Base-by-base conservation (phyloP, 2,329 filamentous ascomycete species). In the Trichoderma sp. region DNA sequence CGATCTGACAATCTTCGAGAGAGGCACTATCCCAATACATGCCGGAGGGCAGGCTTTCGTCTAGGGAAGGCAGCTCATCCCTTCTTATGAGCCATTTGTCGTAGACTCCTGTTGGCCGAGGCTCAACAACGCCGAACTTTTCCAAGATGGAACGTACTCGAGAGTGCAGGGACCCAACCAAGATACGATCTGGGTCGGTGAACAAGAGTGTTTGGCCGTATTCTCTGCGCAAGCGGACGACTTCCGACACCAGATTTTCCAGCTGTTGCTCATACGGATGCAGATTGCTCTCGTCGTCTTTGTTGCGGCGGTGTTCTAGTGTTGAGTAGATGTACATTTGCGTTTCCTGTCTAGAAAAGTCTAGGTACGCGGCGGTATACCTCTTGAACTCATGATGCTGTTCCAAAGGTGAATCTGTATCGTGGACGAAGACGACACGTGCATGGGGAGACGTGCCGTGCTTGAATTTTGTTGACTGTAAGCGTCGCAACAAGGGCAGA, bases 261-360 rank as follows among this genome's bases (percentile, higher is more conserved):
- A 81, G 67, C 56, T 81, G 78, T 17, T 66, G 61, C 24, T 76
- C 72, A 52, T 76, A 76, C n/a, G 71, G 71, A 0, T 57, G 41
- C 7, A 64, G 61, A 3, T 67, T 30, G 26, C 56, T 43, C 2
- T 59, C 7, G 15, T 19, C 52, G 41, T 59, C 47, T 26, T 28
- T 63, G 41, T 15, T 68, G 47, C 34, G 44, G 30, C 17, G 17
- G 12, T 54, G 48, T 66, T 87, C 83, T 3, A 84, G 71, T 0
- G 82, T 82, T 1, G 79, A 81, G 73, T 88, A 90, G 1, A 90
- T 71, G 83, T 85, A 90, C 34, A 86, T 77, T 67, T 90, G 83
- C 0, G 89, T 90, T 72, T 90, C 88, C 0, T 85, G 86, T 0
- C 82, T 80, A 4, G 82, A 82, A 21, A 88, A 79, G 73, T 91